These are phyloP conservation scores for Exophiala dermatitidis DNA, from an alignment of 2,329 filamentous ascomycete species.

Conservation along the genomic window DNA sequence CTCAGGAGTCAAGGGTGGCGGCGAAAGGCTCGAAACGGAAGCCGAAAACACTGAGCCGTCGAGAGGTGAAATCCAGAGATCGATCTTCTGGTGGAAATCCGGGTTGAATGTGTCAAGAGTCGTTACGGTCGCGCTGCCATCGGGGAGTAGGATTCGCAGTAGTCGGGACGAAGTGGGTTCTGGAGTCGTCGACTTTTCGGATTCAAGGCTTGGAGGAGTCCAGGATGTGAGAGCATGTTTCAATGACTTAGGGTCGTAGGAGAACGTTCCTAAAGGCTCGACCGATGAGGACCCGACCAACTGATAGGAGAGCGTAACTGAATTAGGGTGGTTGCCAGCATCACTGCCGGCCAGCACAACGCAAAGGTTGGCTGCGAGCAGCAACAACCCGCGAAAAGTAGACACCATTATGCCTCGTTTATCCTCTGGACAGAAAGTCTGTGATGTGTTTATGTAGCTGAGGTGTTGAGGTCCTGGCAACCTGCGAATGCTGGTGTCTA, in stretches of 20 bases:
- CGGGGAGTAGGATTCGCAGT: conserved; percentile 36
- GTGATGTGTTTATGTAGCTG: no score
- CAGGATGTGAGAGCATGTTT: conserved; percentile 35
- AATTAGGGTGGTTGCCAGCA: conserved; percentile 19
- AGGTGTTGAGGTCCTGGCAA: no score
- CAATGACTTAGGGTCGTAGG: conserved; percentile 36
- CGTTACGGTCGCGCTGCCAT: conserved; percentile 35
- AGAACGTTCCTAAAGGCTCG: conserved; percentile 34
- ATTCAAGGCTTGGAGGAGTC: conserved; percentile 30
- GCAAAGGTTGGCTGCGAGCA: conserved; percentile 10
- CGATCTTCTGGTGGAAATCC: conserved; percentile 31
- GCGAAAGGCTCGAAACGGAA: conserved; percentile 24
- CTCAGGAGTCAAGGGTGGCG: conserved; percentile 18
- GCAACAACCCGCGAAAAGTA: conserved; percentile 7
- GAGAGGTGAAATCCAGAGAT: conserved; percentile 36
- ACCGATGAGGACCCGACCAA: conserved; percentile 20
- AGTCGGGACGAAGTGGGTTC: conserved; percentile 47
- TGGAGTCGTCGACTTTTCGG: conserved; percentile 21
- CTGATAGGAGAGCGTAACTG: conserved; percentile 26
- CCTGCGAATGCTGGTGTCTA: no score
- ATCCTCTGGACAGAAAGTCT: neutral
- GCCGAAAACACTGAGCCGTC: conserved; percentile 38
- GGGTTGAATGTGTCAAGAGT: conserved; percentile 32
- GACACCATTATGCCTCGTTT: neutral
- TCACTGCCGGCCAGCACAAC: conserved; percentile 8